phyloP scores from a whole-genome alignment of 2,329 filamentous ascomycete species.

The Penicillium sumatraense region DNA sequence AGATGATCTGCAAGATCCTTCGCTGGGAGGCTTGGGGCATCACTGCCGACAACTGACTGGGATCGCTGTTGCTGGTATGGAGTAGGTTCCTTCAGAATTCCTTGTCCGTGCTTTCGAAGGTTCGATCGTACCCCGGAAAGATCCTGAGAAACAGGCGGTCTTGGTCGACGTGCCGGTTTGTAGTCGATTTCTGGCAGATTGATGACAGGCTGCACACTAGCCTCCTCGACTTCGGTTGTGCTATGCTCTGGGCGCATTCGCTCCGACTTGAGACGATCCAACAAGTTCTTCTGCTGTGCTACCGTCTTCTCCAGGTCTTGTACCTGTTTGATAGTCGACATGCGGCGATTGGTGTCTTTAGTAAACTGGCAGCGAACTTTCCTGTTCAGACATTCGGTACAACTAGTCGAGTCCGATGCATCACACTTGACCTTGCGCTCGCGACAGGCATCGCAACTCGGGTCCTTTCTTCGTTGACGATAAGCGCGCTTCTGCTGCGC shows the following conservation, averaged over 20 bases:
- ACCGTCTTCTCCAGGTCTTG: slow-evolving; percentile 96
- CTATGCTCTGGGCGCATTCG: slow-evolving; percentile 55
- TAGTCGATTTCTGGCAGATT: slow-evolving; percentile 69
- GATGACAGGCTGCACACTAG: slow-evolving; percentile 50
- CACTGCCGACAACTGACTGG: slow-evolving; percentile 56
- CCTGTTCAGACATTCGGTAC: slow-evolving; percentile 94
- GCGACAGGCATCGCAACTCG: slow-evolving; percentile 94
- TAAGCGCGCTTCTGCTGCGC: slow-evolving; percentile 84
- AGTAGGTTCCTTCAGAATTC: slow-evolving; percentile 78
- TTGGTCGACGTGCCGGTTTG: slow-evolving; percentile 67
- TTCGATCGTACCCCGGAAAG: slow-evolving; percentile 73
- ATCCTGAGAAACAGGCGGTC: slow-evolving; percentile 67
- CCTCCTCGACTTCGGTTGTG: slow-evolving; percentile 50
- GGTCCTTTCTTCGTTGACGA: slow-evolving; percentile 91
- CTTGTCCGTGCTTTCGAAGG: slow-evolving; percentile 73
- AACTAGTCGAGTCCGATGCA: slow-evolving; percentile 93
- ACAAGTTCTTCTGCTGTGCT: slow-evolving; percentile 67
- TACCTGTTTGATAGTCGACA: slow-evolving; percentile 99
- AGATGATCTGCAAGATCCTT: slow-evolving; percentile 72
- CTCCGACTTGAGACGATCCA: slow-evolving; percentile 71
- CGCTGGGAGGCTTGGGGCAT: slow-evolving; percentile 70
- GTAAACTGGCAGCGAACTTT: slow-evolving; percentile 99
- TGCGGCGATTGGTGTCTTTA: slow-evolving; percentile 96
- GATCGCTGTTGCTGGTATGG: slow-evolving; percentile 63
- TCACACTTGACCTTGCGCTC: slow-evolving; percentile 87